Conservation (phyloP, 192 early-diverging fungal species). For the Entomortierella parvispora region DNA sequence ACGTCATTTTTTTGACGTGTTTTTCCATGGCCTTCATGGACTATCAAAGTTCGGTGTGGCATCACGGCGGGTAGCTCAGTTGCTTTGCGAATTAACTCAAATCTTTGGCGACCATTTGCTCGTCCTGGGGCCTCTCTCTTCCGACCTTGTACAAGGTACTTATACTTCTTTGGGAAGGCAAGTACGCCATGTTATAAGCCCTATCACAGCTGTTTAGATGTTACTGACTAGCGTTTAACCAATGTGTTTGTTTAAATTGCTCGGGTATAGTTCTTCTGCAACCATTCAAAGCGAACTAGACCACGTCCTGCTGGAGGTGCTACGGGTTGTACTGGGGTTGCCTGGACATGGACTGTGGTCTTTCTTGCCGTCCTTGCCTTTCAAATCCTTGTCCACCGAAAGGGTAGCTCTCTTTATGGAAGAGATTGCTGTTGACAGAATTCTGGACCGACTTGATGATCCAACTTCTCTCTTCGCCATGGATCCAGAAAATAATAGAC, state of each 20-base stretch:
- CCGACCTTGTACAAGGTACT: neutral
- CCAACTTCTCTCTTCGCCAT: conserved; percentile 11
- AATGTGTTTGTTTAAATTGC: no score
- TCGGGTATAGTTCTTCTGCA: conserved; percentile 4
- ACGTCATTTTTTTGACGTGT: conserved; percentile 20
- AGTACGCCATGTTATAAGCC: neutral
- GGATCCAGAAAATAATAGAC: conserved; percentile 7
- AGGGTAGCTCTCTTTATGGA: conserved; percentile 13
- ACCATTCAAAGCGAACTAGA: conserved; percentile 23
- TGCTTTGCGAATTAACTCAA: conserved; percentile 45
- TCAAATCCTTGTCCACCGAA: conserved; percentile 32
- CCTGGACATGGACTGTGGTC: conserved; percentile 38
- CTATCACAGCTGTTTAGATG: neutral
- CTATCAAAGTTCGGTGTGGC: conserved; percentile 22
- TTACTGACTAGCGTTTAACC: no score
- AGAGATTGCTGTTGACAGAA: conserved; percentile 28
- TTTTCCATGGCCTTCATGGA: conserved; percentile 16
- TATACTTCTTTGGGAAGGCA: neutral
- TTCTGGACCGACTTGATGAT: conserved; percentile 9
- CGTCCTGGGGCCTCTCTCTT: conserved; percentile 23
- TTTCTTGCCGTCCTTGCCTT: conserved; percentile 43
- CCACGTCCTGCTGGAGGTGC: conserved; percentile 12
- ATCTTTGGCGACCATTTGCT: conserved; percentile 47
- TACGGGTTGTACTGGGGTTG: conserved; percentile 16
- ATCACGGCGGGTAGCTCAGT: conserved; percentile 48